Base-by-base conservation (phyloP, 179 eudicot genomes). In the Corrigiola litoralis region DNA sequence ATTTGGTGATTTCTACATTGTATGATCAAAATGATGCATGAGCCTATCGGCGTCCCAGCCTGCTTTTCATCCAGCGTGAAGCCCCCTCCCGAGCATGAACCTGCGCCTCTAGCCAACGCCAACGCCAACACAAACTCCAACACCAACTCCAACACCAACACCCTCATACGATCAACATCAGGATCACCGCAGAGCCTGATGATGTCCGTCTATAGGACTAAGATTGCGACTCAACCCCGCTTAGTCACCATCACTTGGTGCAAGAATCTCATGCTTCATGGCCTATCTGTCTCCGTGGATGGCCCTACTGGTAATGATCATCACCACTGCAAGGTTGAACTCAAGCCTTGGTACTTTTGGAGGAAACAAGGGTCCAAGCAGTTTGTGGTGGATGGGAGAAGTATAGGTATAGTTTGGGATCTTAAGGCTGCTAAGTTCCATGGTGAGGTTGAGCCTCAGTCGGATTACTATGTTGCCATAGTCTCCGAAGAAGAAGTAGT, bases 281-380 rank as follows among this genome's bases (percentile, higher is more conserved):
- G 98, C 27, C 75, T 92, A 1, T 89, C 96, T 0, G 81, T 92
- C 13, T 81, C 96, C 0, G 79, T 92, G 12, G 87, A 87, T 44
- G 95, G 96, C 1, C 79, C 84, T 0, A 68, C 44, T 2, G 85
- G 79, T 0, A 77, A 77, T 1, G 79, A 75, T 32, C 88, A 82
- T 25, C 64, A 84, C 57, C 82, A 79, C 61, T 89, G 92, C 76
- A 92, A 85, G 63, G 79, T 92, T 2, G 98, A 89, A 84, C 81
- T 92, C 33, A 92, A 92, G 52, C 96, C 96, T 0, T 92, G 98
- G 98, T 77, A 79, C 58, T 87, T 92, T 24, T 92, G 98, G 98
- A 79, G 84, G 70, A 92, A 92, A 53, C 96, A 87, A 25, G 98
- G 98, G 10, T 78, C 81, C 0, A 92, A 92, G 71, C 69, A 80